Conservation (phyloP, 129 eudicot genomes). For the Lactuca sativa region DNA sequence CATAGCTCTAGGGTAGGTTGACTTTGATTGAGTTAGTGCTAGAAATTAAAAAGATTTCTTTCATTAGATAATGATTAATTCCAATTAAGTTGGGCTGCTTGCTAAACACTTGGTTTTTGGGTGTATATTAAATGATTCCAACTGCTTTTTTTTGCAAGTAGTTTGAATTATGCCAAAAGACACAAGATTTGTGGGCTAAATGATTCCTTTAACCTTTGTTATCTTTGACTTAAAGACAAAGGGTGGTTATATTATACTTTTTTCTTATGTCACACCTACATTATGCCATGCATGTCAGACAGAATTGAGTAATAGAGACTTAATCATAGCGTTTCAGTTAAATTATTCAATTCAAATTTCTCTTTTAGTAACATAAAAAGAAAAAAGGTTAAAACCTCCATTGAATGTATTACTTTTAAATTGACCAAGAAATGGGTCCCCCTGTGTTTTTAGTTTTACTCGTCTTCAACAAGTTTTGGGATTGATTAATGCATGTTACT, state of each 20-base stretch:
- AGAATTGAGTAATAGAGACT: slow-evolving; percentile 41
- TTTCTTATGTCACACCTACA: slow-evolving; percentile 23
- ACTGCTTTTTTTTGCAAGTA: slow-evolving; percentile 32
- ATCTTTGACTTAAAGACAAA: slow-evolving; percentile 62
- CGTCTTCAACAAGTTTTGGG: slow-evolving; percentile 21
- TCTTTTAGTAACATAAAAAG: slow-evolving; percentile 25
- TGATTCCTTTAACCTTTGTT: slow-evolving; percentile 43
- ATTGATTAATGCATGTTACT: slow-evolving; percentile 40
- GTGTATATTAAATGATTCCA: slow-evolving; percentile 23
- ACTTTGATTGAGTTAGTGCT: slow-evolving; percentile 8
- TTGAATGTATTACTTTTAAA: neutral
- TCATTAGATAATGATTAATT: slow-evolving; percentile 38
- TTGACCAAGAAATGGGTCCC: slow-evolving; percentile 31
- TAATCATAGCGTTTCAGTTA: slow-evolving; percentile 34
- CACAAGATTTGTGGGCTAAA: slow-evolving; percentile 42
- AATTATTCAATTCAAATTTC: slow-evolving; percentile 22
- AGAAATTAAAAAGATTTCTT: slow-evolving; percentile 15
- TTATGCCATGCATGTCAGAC: slow-evolving; percentile 47
- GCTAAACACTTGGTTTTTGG: slow-evolving; percentile 20
- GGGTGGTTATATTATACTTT: slow-evolving; percentile 36
- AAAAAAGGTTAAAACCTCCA: slow-evolving; percentile 12
- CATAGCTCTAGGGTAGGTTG: neutral
- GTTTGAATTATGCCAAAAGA: slow-evolving; percentile 40
- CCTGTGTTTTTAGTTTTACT: slow-evolving; percentile 1
- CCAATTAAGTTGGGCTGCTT: slow-evolving; percentile 36